These are phyloP conservation scores for Floccularia luteovirens DNA, from an alignment of 768 basidiomycete genomes.

Conservation along the genomic window DNA sequence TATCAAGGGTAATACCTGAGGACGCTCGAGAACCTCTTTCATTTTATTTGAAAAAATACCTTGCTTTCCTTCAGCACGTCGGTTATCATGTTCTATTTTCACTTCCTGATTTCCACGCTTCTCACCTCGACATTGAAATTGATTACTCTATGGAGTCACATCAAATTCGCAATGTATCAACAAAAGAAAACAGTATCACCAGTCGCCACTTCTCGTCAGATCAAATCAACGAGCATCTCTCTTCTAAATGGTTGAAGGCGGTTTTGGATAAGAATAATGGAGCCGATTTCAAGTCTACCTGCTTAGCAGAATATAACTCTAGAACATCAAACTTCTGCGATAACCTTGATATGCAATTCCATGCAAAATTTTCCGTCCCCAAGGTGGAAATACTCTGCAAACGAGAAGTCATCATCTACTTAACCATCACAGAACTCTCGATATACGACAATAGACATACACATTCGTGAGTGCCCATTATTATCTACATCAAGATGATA, in stretches of 20 bases:
- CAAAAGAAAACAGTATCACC: conserved; percentile 8
- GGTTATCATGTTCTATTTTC: conserved; percentile 15
- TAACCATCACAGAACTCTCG: conserved; percentile 8
- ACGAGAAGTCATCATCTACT: conserved; percentile 12
- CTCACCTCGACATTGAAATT: conserved; percentile 8
- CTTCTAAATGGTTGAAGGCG: conserved; percentile 6
- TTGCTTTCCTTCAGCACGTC: conserved; percentile 11
- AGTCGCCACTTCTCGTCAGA: conserved; percentile 5
- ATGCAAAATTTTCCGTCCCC: conserved; percentile 11
- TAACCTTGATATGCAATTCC: conserved; percentile 11
- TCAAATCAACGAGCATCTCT: conserved; percentile 12
- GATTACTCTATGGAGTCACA: conserved; percentile 12
- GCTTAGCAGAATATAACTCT: conserved; percentile 9
- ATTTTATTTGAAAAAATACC: conserved; percentile 12
- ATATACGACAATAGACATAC: conserved; percentile 5
- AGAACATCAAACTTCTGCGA: conserved; percentile 6
- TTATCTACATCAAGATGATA: background rate
- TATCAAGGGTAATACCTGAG: conserved; percentile 3
- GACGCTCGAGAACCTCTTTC: conserved; percentile 6
- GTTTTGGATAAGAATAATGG: conserved; percentile 5
- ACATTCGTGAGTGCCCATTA: conserved; percentile 6
- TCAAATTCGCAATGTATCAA: conserved; percentile 5
- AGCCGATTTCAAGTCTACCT: conserved; percentile 4
- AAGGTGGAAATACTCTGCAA: conserved; percentile 10
- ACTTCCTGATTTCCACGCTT: conserved; percentile 14